Evolutionary conservation across 2,329 filamentous ascomycete species (phyloP), one percentile per base, ranked within the genome.

Genomic region (Anthostomella pinea): DNA sequence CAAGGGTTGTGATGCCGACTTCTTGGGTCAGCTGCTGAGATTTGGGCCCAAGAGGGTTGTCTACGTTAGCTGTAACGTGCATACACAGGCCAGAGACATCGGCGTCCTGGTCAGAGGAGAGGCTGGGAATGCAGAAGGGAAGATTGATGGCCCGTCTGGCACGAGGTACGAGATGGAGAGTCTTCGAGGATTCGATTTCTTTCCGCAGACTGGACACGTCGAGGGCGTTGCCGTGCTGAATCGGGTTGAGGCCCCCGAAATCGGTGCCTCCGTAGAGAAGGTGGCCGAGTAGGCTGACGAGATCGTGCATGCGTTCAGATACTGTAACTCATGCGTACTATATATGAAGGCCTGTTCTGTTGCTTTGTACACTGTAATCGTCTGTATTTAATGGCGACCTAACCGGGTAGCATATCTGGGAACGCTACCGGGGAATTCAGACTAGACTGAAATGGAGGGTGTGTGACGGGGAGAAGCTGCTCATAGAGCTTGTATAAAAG

Each of bases 61-160:
- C 4, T 98, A 98, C 60, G 91, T 98, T 25, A 95, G 87, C 58
- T 98, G 93, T 56, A 98, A 98, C 57, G 93, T 98, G 48, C 93
- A 98, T 60, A 97, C 91, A 7, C 93, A 97, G 73, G 93, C 93
- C 10, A 72, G 93, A 35, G 93, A 98, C 64, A 82, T 98, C 1
- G 93, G 90, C 0, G 79, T 91, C 43, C 66, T 98, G 54, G 88
- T 97, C 1, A 75, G 83, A 22, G 89, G 90, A 1, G 65, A 78
- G 54, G 60, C 62, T 11, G 53, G 30, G 57, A 62, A 11, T 54
- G 63, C 53, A 3, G 52, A 58, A 43, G 43, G 58, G 52, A 9
- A 45, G 14, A n/a, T 58, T 64, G 46, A 60, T 51, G 52, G 8
- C 48, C 57, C 41, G 39, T 59, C 52, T 29, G 49, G 49, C 33